Evolutionary conservation across 352 stramenopile genomes (phyloP), one percentile per base, ranked within the genome.

Genomic region (Aphanomyces euteiches): DNA sequence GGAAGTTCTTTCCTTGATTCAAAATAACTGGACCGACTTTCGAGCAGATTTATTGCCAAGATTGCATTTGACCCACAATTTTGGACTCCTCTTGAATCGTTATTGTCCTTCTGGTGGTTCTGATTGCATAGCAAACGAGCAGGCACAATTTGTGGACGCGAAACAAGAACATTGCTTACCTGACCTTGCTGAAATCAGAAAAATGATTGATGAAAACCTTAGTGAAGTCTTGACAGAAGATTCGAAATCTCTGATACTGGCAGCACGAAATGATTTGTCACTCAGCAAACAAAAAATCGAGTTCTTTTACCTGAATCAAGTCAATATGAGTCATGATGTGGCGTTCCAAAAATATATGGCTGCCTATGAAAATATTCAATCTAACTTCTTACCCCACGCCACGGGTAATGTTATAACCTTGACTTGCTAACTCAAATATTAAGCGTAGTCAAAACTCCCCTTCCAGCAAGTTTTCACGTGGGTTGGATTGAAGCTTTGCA

Each of bases 61-160:
- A 47, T 50, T 92, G 15, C 84, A 92, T 54, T 82, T 92, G 15
- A 60, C 89, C 41, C 78, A 89, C 41, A 90, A 92, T 56, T 61
- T 90, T 4, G 77, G 75, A 7, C 78, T 75, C 5, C 84, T 40
- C 66, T 83, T 45, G 70, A 73, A 3, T 21, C 45, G 2, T 53
- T 73, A 41, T 45, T 77, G 80, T 60, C 0, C 28, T 28, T 28
- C 15, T 47, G 10, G 39, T 41, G 41, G 0, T 36, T 10, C 41
- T 28, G 17, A 13, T 19, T 37, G 8, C 12, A 21, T 34, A 1
- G 28, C 39, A 7, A 38, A 13, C 15, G 3, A 8, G 10, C 10
- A 50, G 15, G 15, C 39, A 19, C 57, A 38, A 7, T 66, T 36
- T 34, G n/a, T 48, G 3, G 19, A 82, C 58, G 80, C 83, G 1